Base-by-base conservation (phyloP, 768 basidiomycete genomes). In the Chalciporus sphaerocephalus region DNA sequence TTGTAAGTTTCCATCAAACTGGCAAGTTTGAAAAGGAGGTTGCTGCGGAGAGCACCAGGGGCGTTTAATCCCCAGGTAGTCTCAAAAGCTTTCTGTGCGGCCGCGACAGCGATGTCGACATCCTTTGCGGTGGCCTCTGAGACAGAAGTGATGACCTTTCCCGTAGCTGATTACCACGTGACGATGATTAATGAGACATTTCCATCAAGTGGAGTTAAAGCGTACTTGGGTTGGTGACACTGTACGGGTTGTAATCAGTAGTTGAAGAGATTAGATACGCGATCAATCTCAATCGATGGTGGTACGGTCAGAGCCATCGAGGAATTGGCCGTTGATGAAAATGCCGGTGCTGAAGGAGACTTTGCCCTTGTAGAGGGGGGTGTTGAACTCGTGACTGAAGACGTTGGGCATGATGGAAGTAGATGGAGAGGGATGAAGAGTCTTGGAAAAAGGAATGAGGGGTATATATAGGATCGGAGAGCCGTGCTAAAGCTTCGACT, bases 71-170 rank as follows among this genome's bases (percentile, higher is more conserved):
- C 87, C 87, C 91, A 91, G 30, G 65, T 60, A 6, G 76, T 80
- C 15, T 85, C 78, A 63, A 55, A 74, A 1, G 81, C 78, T 57
- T 74, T 77, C 47, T 79, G 74, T 0, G 87, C 87, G 32, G 75
- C 83, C 4, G 71, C 66, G 46, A 92, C 90, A 0, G 91, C 91
- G 38, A 62, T 55, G 62, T 94, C 86, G 50, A 95, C 80, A 58
- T 94, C 92, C 51, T 79, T 74, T 8, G 73, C 46, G 2, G 79
- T 79, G 22, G 74, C 90, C 59, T 78, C 79, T 7, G 59, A 47
- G 48, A 90, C 66, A 33, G 70, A 47, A 1, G 79, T 78, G 58
- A 83, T 73, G 39, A 77, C 52, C 58, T 86, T 74, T 34, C 87
- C 90, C 16, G 64, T 88, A 0, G 85, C 76, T 86, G 45, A 28